These are phyloP conservation scores for Microdochium bolleyi DNA, from an alignment of 2,329 filamentous ascomycete genomes.

Conservation along the genomic window DNA sequence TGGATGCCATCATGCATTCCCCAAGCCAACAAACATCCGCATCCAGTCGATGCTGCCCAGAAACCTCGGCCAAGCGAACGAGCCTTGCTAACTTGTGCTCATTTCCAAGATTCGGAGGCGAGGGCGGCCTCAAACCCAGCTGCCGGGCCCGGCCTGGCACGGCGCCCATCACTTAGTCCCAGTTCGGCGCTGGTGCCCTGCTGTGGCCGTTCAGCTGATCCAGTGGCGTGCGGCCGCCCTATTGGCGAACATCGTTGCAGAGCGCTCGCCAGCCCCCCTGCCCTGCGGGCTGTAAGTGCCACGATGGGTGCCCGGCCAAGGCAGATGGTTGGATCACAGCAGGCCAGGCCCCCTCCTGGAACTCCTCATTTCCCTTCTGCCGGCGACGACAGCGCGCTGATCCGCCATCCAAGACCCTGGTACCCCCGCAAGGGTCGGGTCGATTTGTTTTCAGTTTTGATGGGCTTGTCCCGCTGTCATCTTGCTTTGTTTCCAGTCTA, in stretches of 20 bases:
- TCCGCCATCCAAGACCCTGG: not conserved
- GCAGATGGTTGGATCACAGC: not conserved
- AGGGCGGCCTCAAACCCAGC: too few relatives aligned
- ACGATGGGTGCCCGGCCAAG: not conserved
- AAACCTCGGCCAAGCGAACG: too few relatives aligned
- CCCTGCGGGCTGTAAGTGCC: not conserved
- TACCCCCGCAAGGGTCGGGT: not conserved
- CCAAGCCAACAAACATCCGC: too few relatives aligned
- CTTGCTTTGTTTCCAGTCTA: not conserved
- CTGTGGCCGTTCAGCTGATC: not conserved
- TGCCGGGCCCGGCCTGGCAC: too few relatives aligned
- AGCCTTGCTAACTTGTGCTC: too few relatives aligned
- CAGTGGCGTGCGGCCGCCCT: not conserved
- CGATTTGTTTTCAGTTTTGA: not conserved
- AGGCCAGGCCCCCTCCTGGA: too few relatives aligned
- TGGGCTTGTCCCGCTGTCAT: not conserved
- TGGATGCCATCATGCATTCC: too few relatives aligned
- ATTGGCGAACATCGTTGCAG: not conserved
- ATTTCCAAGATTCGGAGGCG: too few relatives aligned
- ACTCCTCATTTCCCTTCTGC: too few relatives aligned
- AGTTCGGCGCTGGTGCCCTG: not conserved
- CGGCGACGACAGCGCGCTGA: not conserved
- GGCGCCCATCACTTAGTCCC: not conserved
- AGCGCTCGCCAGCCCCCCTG: not conserved
- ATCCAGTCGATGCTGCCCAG: too few relatives aligned